Base-by-base conservation (phyloP, 2,329 filamentous ascomycete genomes). In the Biscogniauxia sp. region DNA sequence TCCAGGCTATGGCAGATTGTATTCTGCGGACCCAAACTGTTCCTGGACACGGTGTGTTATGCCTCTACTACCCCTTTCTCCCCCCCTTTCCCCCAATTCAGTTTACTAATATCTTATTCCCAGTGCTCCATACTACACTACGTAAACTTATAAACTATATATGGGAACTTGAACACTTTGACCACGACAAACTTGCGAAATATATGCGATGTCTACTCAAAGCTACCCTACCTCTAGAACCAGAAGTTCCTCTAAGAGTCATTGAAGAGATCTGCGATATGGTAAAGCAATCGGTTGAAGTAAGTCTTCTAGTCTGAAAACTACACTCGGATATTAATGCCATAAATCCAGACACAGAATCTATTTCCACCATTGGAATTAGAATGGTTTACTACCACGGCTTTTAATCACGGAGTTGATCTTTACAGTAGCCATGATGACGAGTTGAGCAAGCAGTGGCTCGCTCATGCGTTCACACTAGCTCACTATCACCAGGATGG, bases 191-290 rank as follows among this genome's bases (percentile, higher is more conserved):
- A 66, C 78, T 96, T 0, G 84, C 90, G 7, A 89, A 89, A 68
- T 96, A 95, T 78, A 84, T 94, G 53, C 85, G 91, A 1, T 93
- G 90, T 67, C 79, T 95, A 1, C 90, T 94, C 65, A 88, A 90
- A 63, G 79, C 86, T 0, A 83, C 89, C 0, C 75, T 93, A 0
- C 77, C 83, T 1, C 77, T 82, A 4, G 82, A 87, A 53, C 81
- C 86, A 20, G 73, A 74, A 0, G 74, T 87, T 17, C 84, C 85
- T 9, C 77, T 89, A 55, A 79, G 82, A 53, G 79, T 92, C 3
- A 76, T 92, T 7, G 82, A 87, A n/a, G 87, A 92, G 69, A 84
- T 86, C 1, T 79, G 81, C 1, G 72, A 73, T 1, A 79, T 88
- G 57, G 83, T 84, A 6, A 75, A 77, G 56, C 78, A 83, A 65